Base-by-base conservation (phyloP, 371 early-diverging fungal genomes). In the Lichtheimia hyalospora region DNA sequence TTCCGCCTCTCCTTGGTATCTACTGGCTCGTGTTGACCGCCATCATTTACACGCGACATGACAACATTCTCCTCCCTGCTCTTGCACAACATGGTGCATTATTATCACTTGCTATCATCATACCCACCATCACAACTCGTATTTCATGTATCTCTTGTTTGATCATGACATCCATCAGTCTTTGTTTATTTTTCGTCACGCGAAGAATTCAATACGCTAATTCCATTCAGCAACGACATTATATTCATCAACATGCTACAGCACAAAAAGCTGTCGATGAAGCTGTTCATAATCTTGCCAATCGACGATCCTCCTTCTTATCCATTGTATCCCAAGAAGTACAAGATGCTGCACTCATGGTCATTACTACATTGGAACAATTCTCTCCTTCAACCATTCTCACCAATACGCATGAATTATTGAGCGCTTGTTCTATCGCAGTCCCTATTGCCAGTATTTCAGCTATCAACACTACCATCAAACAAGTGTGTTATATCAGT, bases 391-490 rank as follows among this genome's bases (percentile, higher is more conserved):
- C 69, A 0, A 69, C 67, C 8, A 70, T 84, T 23, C 60, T 77
- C 14, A 44, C 72, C 1, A 67, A 77, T 49, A 69, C 75, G 0
- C 77, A 81, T 42, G 84, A 82, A 57, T 50, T 77, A 8, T 52
- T 84, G 20, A 73, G 81, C 13, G 76, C 84, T 16, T 84, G 84
- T 56, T 81, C 79, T 0, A 79, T 84, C 7, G 72, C 82, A 1
- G 72, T 82, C 7, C 84, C 84, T 0, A 81, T 81, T 15, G 67
- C 81, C 4, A 81, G 79, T 42, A 74, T 79, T 0, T 69, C 74
- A 0, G 81, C 83, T 5, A 77, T 81, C 43, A 68, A 64, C 3
- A 74, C 75, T 2, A 72, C 71, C 16, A 71, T 77, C 59, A 71
- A 75, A 28, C 73, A 75, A 52, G 70, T 70, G 0, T 71, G 69